Conservation (phyloP, 2,329 filamentous ascomycete genomes). For the Fusarium sp. region DNA sequence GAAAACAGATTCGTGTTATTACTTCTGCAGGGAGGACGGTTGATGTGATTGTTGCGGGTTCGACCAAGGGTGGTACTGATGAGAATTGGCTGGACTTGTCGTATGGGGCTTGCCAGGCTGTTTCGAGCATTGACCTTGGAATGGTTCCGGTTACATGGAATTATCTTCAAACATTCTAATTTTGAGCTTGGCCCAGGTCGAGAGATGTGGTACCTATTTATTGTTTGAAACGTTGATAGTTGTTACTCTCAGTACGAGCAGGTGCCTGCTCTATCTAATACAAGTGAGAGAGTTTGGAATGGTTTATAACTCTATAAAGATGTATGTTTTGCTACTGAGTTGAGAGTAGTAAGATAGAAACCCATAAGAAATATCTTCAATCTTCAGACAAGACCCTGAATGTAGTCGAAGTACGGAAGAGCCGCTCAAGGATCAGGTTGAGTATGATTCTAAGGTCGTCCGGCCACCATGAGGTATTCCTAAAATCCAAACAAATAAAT, state of each 20-base stretch:
- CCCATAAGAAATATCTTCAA: no score
- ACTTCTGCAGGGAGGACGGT: neutral
- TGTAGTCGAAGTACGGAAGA: no score
- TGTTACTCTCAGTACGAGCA: no score
- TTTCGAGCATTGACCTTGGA: neutral
- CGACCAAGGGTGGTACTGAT: neutral
- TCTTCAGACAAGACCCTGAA: no score
- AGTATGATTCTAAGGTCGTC: accelerated
- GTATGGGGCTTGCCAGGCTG: neutral
- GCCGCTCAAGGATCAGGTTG: neutral
- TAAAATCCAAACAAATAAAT: slow-evolving; percentile 3
- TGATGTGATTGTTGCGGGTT: neutral
- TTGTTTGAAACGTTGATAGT: no score
- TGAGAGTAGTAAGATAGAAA: no score
- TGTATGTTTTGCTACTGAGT: no score
- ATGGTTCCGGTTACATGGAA: neutral
- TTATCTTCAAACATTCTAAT: neutral
- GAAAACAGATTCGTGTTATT: neutral
- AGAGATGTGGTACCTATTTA: no score
- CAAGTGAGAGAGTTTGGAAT: no score
- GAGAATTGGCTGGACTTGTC: neutral
- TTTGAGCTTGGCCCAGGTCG: accelerated
- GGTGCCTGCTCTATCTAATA: no score
- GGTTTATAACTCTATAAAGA: no score
- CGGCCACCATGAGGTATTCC: accelerated